Evolutionary conservation across 768 basidiomycete species (phyloP).

Genomic region (Amanita rubescens): DNA sequence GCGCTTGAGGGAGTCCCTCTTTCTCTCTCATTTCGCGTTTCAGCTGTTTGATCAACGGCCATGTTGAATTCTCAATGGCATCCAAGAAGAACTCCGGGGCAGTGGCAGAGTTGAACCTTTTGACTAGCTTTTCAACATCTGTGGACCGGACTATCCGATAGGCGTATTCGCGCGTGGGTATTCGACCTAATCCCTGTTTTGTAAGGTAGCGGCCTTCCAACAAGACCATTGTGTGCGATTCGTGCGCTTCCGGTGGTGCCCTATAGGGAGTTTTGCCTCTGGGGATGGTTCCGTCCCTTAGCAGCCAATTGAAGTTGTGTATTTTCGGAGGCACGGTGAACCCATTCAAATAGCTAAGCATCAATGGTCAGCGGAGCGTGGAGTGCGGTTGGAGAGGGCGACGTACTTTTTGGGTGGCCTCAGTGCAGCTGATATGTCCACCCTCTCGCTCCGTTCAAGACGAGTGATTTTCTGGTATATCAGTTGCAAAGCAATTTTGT

Average conservation of each 20-base stretch:
- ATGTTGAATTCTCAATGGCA: background rate
- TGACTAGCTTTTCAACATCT: background rate
- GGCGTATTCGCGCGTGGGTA: background rate
- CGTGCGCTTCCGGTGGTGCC: constrained; percentile 28
- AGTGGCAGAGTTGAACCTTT: background rate
- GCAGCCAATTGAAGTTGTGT: constrained; percentile 28
- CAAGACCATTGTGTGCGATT: constrained; percentile 30
- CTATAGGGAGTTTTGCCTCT: constrained; percentile 20
- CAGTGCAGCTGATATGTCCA: too few relatives aligned
- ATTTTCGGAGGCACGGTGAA: constrained; percentile 15
- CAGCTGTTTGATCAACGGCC: background rate
- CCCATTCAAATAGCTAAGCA: too few relatives aligned
- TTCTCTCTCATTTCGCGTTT: background rate
- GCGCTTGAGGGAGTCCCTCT: too few relatives aligned
- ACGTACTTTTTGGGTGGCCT: too few relatives aligned
- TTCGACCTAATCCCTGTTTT: constrained; percentile 11
- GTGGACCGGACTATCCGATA: background rate
- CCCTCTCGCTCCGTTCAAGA: too few relatives aligned
- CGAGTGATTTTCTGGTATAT: too few relatives aligned
- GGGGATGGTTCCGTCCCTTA: constrained; percentile 24
- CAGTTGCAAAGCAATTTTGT: too few relatives aligned
- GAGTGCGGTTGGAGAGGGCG: too few relatives aligned
- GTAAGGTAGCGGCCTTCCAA: constrained; percentile 27
- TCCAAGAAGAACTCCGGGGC: background rate
- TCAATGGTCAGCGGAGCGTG: too few relatives aligned